A percentile compares a stretch with the other conserved stretches of the same genome.
Evolutionary conservation across 2,329 filamentous ascomycete genomes (phyloP).

Genomic region (Botrytis elliptica): DNA sequence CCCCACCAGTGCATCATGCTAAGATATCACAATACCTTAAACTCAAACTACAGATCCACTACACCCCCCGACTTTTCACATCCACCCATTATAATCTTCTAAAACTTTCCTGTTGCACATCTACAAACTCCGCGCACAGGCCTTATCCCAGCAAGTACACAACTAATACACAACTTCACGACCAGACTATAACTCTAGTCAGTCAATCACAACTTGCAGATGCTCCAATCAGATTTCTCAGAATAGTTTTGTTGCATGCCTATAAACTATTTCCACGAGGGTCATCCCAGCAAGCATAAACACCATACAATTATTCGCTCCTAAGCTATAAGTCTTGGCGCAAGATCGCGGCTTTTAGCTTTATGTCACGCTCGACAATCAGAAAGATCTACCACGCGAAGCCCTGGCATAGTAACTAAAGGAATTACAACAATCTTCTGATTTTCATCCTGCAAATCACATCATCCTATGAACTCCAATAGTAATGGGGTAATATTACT

Average conservation of each 20-base stretch:
- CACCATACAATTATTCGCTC: neutral
- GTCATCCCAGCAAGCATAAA: neutral
- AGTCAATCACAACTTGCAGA: neutral
- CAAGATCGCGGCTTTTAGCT: neutral
- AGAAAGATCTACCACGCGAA: neutral
- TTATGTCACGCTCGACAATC: neutral
- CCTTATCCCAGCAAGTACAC: neutral
- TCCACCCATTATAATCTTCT: neutral
- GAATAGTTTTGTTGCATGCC: neutral
- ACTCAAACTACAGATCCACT: neutral
- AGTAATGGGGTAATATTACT: neutral
- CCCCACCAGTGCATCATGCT: neutral
- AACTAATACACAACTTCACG: neutral
- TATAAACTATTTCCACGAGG: neutral
- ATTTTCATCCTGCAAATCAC: neutral
- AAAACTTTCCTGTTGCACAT: neutral
- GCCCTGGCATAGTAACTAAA: neutral
- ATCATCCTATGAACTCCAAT: neutral
- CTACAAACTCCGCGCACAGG: neutral
- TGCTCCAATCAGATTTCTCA: neutral
- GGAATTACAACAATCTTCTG: rapidly evolving
- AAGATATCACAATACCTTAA: neutral
- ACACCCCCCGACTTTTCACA: neutral
- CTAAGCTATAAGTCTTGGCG: neutral
- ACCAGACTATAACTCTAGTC: neutral